Evolutionary conservation across 1,139 yeast genomes (phyloP).

Genomic region (Lodderomyces oxycetoniae): DNA sequence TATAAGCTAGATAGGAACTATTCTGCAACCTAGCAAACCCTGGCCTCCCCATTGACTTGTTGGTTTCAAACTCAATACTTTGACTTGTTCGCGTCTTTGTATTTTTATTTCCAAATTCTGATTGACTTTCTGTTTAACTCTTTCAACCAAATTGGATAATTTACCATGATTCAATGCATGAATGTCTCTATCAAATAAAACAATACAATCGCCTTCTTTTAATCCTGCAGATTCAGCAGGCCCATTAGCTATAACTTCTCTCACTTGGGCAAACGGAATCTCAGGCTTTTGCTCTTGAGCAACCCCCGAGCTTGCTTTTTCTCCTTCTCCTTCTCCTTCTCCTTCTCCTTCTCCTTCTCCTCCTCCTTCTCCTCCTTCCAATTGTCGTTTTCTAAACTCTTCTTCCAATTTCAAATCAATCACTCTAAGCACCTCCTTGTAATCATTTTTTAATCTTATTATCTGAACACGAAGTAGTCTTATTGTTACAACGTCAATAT

Average conservation of each 20-base stretch:
- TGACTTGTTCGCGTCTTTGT: slow-evolving; percentile 23
- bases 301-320: not conserved
- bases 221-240: slow-evolving; percentile 47
- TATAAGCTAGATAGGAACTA: slow-evolving; percentile 31
- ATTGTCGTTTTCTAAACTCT: slow-evolving; percentile 28
- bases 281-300: slow-evolving; percentile 4
- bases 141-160: slow-evolving; percentile 34
- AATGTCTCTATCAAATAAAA: slow-evolving; percentile 46
- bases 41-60: slow-evolving; percentile 60
- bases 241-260: slow-evolving; percentile 42
- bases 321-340: not conserved
- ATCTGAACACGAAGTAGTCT: slow-evolving; percentile 61
- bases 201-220: slow-evolving; percentile 43
- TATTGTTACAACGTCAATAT: slow-evolving; percentile 71
- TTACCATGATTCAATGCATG: slow-evolving; percentile 50
- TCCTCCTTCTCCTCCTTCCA: not conserved
- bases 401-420: slow-evolving; percentile 44
- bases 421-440: slow-evolving; percentile 43
- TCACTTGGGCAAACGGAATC: slow-evolving; percentile 57
- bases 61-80: slow-evolving; percentile 45
- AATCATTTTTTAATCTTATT: slow-evolving; percentile 67
- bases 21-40: slow-evolving; percentile 71
- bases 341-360: not conserved
- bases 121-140: slow-evolving; percentile 25
- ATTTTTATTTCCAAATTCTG: slow-evolving; percentile 31